These are phyloP conservation scores for Colletotrichum phormii DNA, from an alignment of 2,329 filamentous ascomycete genomes.

Conservation along the genomic window DNA sequence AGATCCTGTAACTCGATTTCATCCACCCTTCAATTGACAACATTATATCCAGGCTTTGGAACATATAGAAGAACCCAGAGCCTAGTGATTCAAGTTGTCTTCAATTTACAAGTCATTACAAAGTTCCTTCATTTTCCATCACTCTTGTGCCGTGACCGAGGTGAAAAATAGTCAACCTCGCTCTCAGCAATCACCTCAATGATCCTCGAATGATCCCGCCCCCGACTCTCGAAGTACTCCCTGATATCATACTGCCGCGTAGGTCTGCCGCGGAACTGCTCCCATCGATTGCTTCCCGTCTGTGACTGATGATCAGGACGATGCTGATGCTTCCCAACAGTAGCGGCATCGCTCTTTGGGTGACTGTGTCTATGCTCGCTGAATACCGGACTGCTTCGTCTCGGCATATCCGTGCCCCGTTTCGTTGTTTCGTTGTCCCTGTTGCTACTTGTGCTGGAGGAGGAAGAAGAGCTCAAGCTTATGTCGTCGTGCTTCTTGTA, in stretches of 20 bases:
- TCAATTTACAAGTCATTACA: not conserved
- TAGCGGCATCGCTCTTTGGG: conserved; percentile 21
- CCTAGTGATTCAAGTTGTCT: too few relatives aligned
- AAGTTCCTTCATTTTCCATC: not conserved
- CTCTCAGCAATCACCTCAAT: conserved; percentile 28
- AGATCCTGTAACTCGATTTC: too few relatives aligned
- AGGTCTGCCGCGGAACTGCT: not conserved
- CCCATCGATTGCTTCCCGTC: conserved; percentile 17
- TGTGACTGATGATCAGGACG: not conserved
- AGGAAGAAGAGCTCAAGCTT: not conserved
- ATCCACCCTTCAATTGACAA: too few relatives aligned
- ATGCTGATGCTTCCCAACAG: not conserved
- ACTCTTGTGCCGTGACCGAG: not conserved
- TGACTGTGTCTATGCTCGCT: not conserved
- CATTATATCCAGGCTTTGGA: too few relatives aligned
- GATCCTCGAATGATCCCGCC: conserved; percentile 7
- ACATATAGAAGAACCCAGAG: too few relatives aligned
- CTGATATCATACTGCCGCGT: conserved; percentile 14
- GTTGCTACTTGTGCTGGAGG: not conserved
- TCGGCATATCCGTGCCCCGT: not conserved
- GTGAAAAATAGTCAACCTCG: conserved; percentile 11
- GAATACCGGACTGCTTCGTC: not conserved
- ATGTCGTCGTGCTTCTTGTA: not conserved
- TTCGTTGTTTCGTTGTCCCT: not conserved
- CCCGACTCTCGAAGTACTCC: conserved; percentile 11